Base-by-base conservation (phyloP, 2,329 filamentous ascomycete genomes). In the Diaporthe nobilis region DNA sequence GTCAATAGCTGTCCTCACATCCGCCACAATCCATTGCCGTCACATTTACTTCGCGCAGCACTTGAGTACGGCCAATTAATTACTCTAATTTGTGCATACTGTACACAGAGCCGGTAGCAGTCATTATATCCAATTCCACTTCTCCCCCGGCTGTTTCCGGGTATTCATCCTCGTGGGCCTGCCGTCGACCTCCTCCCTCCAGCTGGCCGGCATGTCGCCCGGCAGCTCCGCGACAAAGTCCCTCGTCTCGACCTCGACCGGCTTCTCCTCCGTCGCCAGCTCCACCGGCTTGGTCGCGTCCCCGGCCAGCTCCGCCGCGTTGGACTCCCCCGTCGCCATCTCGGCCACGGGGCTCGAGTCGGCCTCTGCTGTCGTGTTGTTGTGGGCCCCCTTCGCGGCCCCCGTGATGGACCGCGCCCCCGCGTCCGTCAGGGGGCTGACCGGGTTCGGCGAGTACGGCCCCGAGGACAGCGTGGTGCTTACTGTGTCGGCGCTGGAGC, bases 101-200 rank as follows among this genome's bases (percentile, higher is more conserved):
- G 28, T 37, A 68, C 31, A 51, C 28, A 25, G 42, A n/a, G 44
- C 44, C 7, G 7, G 39, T 12, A 37, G 63, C 22, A 53, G 8
- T 39, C 65, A 42, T 68, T 53, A 53, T 68, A 68, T 68, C 65
- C 65, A 68, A 28, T 68, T 68, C 65, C 65, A 68, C 10, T 37
- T 68, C 34, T 68, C 65, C n/a, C 31, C 65, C 28, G 65, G 65
- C 10, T 68, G 65, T 68, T 68, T 39, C 65, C 47, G 65, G 47
- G 65, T 68, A 42, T 53, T 68, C 65, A 39, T 39, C 47, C 47
- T 53, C 15, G 31, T 68, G 28, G 47, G 22, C 65, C 17, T 53
- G n/a, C 65, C 47, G n/a, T 68, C 34, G 2, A 53, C 65, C 4
- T 68, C 47, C 47, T 68, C 65, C 22, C 47, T 68, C 65, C 47